Base-by-base conservation (phyloP, 2,329 filamentous ascomycete species). In the Geoglossum cookeanum region DNA sequence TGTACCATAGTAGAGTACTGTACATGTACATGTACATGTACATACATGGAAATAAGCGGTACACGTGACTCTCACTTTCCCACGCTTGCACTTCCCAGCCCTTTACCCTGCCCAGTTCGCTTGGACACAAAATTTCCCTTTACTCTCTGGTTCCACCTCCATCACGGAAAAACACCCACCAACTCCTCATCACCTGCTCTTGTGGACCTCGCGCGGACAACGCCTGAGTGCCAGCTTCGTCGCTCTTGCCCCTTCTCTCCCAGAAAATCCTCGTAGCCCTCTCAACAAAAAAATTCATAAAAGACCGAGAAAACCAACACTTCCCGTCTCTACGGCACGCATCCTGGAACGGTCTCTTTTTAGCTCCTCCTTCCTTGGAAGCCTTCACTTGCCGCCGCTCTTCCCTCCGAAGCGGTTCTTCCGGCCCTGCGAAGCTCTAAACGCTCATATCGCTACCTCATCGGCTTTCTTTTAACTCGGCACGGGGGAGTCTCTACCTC, bases 261-360 rank as follows among this genome's bases (percentile, higher is more conserved):
- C 30, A 59, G 56, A 58, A 59, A 59, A 59, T 45, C 51, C 56
- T 58, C 56, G 56, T 58, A 58, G 56, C 56, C 22, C 33, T 49
- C 32, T 54, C 39, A 52, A 59, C 57, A 59, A 59, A 59, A 58
- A 58, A 59, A 55, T 30, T 33, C 49, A 54, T 48, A 42, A 58
- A 58, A 33, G 29, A 22, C 22, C 27, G 13, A 27, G 22, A 32
- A 33, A 39, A 29, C 39, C 15, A 42, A 42, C 9, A 42, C 9
- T 15, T 42, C 30, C n/a, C n/a, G 49, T 55, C 33, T 32, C 48
- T 30, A 52, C 13, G 27, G 22, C 22, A 22, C 22, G 22, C 22
- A 15, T 33, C 48, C 27, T 52, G 48, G 48, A 6, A 13, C 39
- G 9, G 39, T 15, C n/a, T 13, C 13, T 45, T 45, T 45, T 17